Base-by-base conservation (phyloP, 352 stramenopile species). In the Globisporangium radiosum region DNA sequence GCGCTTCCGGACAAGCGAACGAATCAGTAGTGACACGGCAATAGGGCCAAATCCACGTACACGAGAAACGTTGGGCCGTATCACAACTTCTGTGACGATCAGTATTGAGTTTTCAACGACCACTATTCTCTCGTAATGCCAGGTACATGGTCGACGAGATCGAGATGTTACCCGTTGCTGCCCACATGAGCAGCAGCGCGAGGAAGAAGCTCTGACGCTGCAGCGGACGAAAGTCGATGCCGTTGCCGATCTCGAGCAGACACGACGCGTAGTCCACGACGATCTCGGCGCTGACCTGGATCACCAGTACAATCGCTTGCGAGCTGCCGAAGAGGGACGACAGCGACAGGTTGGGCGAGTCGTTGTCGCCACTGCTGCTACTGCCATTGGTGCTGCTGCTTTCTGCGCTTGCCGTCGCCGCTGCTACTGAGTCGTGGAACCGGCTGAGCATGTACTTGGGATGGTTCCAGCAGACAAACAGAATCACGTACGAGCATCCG, bases 401-500 rank as follows among this genome's bases (percentile, higher is more conserved):
- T 25, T 3, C 15, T 17, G 44, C 6, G 37, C 55, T 43, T 62
- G 62, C 52, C 2, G 40, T 13, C 10, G 13, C 25, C 6, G 25
- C 63, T 43, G 13, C 63, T 3, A 59, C 58, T 13, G 45, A 11
- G 50, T 43, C 13, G 33, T 52, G 19, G 19, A 50, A 36, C 45
- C 33, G 8, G 3, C 44, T 40, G 33, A 64, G 54, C n/a, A 54
- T 50, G 17, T 63, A 79, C 44, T 77, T 50, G 63, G 66, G 57
- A 17, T 79, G 65, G 42, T 71, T 48, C 19, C 64, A 59, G 15
- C 69, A 76, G 36, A 76, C 60, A 17, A 72, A 65, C 3, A 71
- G 17, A 17, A 80, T 70, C 17, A 59, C 61, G 40, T 64, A 72
- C 4, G 69, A 78, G 51, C 69, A 80, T 33, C 69, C 64, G 52